Base-by-base conservation (phyloP, 1,284 basidiomycete species). In the Mycocalia duriaeana region DNA sequence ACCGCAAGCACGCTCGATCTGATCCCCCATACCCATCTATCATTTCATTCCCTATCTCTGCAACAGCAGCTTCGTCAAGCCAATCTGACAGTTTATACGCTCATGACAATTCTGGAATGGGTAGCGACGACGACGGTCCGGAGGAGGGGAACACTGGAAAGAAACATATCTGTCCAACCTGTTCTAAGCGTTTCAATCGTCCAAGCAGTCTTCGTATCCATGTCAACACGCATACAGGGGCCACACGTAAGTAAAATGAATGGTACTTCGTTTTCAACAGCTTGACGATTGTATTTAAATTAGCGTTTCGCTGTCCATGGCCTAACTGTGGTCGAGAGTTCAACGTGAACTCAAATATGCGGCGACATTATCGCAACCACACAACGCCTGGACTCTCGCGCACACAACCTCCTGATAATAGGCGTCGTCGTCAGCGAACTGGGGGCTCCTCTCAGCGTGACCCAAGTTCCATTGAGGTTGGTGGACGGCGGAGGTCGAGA, bases 291-390 rank as follows among this genome's bases (percentile, higher is more conserved):
- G 24, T 42, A n/a, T n/a, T n/a, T n/a, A n/a, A n/a, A n/a, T n/a
- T n/a, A 89, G 86, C 86, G 8, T 88, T 83, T 64, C 69, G 75
- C 28, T 89, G 87, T 53, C 83, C 83, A 1, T 82, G 72, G 68
- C 83, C 81, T 4, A 75, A 79, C n/a, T 89, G 86, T 57, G 82
- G 81, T 24, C 75, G 85, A 20, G 74, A 77, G 48, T 89, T 89
- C 65, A 88, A 86, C 53, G 87, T 89, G 47, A 86, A 87, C 57
- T 87, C 83, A 0, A 89, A 89, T 61, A 88, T 89, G 87, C 76
- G 86, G 35, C 71, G 86, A 6, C 86, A 89, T 58, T 81, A 81
- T 56, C 70, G 85, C 37, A 87, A 85, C 61, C 85, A 89, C 55
- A 67, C 63, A 3, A 53, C 61, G 1, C 58, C 67, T 23, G 63